These are phyloP conservation scores for Vaccinium corymbosum DNA, from an alignment of 148 eudicot genomes.

Conservation along the genomic window DNA sequence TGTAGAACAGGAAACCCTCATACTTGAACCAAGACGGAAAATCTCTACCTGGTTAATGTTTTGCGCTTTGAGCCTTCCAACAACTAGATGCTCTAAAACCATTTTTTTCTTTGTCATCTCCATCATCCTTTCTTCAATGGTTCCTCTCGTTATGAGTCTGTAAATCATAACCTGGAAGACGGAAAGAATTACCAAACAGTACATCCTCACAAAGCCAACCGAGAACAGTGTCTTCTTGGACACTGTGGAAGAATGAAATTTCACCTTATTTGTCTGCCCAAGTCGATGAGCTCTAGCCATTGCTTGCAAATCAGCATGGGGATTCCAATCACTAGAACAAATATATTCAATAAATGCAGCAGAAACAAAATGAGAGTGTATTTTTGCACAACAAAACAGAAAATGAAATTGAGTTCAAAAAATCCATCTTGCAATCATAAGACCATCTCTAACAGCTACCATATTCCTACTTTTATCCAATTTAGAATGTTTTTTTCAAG, in stretches of 20 bases:
- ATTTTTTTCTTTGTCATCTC: conserved; percentile 97
- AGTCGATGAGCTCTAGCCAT: conserved; percentile 99
- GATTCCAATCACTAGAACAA: conserved; percentile 90
- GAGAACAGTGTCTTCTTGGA: background rate
- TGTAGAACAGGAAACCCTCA: background rate
- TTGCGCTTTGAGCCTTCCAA: conserved; percentile 91
- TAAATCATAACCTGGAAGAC: conserved; percentile 86
- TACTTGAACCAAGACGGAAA: conserved; percentile 12
- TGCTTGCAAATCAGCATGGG: conserved; percentile 98
- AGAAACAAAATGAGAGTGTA: background rate
- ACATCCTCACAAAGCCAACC: background rate
- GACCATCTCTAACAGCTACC: background rate
- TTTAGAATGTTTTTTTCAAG: background rate
- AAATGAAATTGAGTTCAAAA: background rate
- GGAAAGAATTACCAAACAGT: background rate
- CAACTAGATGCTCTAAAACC: conserved; percentile 98
- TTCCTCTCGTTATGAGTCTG: conserved; percentile 87
- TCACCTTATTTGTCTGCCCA: conserved; percentile 94
- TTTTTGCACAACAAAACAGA: background rate
- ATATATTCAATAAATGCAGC: background rate
- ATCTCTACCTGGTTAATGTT: conserved; percentile 81
- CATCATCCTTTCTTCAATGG: conserved; percentile 99
- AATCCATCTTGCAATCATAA: background rate
- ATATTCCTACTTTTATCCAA: background rate
- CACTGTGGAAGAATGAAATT: background rate